Base-by-base conservation (phyloP, 2,329 filamentous ascomycete species). In the Colletotrichum sp. region DNA sequence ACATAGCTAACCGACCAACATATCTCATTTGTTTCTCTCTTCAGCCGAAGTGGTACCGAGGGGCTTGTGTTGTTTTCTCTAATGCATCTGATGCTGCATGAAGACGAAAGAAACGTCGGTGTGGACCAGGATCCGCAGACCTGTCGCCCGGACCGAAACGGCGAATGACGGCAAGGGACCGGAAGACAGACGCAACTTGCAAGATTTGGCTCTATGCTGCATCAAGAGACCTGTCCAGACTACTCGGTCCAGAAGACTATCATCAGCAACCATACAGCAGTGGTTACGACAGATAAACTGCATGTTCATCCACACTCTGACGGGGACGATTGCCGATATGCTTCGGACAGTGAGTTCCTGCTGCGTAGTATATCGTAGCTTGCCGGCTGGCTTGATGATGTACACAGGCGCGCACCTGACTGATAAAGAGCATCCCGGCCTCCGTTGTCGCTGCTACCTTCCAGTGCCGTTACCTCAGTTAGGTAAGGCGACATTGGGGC, bases 281-380 rank as follows among this genome's bases (percentile, higher is more conserved):
- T 70, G 16, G 18, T 47, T n/a, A 43, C 57, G 33, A 43, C 38
- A 71, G 21, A 24, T 57, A 8, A 62, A 69, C 65, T 43, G 55
- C 69, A 63, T 57, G 66, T 69, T 72, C 70, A 64, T 72, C 58
- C 70, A 69, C 66, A 69, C 47, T 64, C 62, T 64, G 29, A 36
- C 34, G 21, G 54, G 11, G 12, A 18, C 27, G 38, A 54, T 43
- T 59, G 54, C 62, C 62, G 70, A 64, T 51, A 51, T 29, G 21
- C 70, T 69, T 58, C 57, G 29, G 27, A 34, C 15, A 33, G 29
- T 21, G 29, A 33, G 15, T 51, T 13, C 43, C 24, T 27, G 24
- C 24, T 27, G 24, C 24, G 24, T 27, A 27, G 24, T 21, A n/a
- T 13, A 51, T 51, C 43, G 43, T 21, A 47, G 34, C 34, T 51